phyloP scores from a whole-genome alignment of 768 basidiomycete genomes.

The Russula abietina region DNA sequence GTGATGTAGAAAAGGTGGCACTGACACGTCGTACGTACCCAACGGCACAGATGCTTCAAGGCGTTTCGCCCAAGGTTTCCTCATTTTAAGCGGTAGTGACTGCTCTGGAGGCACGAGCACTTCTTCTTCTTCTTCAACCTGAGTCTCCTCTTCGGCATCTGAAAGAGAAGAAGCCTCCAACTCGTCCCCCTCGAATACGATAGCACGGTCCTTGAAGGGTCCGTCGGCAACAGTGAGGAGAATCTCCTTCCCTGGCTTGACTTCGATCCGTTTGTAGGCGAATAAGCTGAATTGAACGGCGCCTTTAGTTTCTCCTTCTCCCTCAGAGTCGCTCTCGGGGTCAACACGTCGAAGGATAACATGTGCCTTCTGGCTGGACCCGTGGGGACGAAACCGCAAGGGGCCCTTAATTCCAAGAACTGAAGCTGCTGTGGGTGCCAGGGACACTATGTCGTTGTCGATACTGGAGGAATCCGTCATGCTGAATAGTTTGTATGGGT shows the following conservation, averaged over 20 bases:
- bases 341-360: slow-evolving; percentile 59
- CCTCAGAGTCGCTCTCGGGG: slow-evolving; percentile 40
- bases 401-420: slow-evolving; percentile 56
- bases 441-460: slow-evolving; percentile 16
- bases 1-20: slow-evolving; percentile 1
- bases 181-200: slow-evolving; percentile 54
- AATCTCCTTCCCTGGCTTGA: slow-evolving; percentile 66
- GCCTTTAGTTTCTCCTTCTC: slow-evolving; percentile 35
- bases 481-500: slow-evolving; percentile 15
- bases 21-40: slow-evolving; percentile 2
- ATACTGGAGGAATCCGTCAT: slow-evolving; percentile 22
- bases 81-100: slow-evolving; percentile 57
- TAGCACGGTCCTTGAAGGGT: slow-evolving; percentile 48
- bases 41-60: slow-evolving; percentile 31
- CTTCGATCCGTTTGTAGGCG: slow-evolving; percentile 62
- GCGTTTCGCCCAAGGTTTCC: slow-evolving; percentile 52
- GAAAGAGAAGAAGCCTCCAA: slow-evolving; percentile 29
- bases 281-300: slow-evolving; percentile 57
- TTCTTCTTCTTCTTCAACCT: slow-evolving; percentile 39
- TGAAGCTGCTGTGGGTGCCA: slow-evolving; percentile 40
- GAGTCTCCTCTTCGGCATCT: slow-evolving; percentile 39
- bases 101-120: slow-evolving; percentile 31
- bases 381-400: slow-evolving; percentile 62
- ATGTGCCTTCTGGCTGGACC: slow-evolving; percentile 62
- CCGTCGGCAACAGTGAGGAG: slow-evolving; percentile 55